Base-by-base conservation (phyloP, 495 filamentous ascomycete genomes). In the Margaritispora aquatica region DNA sequence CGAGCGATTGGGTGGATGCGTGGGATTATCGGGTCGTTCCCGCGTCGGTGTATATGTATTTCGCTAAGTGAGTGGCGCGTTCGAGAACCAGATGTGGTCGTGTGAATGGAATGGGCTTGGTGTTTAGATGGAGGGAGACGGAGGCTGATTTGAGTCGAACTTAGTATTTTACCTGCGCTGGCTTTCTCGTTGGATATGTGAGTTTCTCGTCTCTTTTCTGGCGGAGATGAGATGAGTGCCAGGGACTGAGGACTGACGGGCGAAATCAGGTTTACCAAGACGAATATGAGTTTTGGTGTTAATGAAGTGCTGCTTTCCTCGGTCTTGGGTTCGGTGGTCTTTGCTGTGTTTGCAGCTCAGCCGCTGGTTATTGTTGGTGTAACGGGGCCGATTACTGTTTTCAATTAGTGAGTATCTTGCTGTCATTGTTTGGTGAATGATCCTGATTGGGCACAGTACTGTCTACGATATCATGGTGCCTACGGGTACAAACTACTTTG, bases 101-200 rank as follows among this genome's bases (percentile, higher is more conserved):
- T n/a, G n/a, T n/a, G n/a, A n/a, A n/a, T n/a, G n/a, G n/a, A n/a
- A n/a, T n/a, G n/a, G n/a, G n/a, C n/a, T 55, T 11, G 26, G n/a
- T 3, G 29, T n/a, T 29, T 26, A 36, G n/a, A 3, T 9, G 9
- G 29, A 55, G 31, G 27, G 24, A n/a, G 47, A 41, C 10, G n/a
- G 51, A 52, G 26, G 23, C 8, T 41, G 58, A 36, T 31, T 53
- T 19, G 31, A 47, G 24, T 51, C 46, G 27, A 21, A 26, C 60
- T 13, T 65, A 92, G 88, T 75, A 89, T 92, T 59, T 71, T 94
- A 26, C 89, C 89, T 7, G 89, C 89, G 22, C 69, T 94, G 59
- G 89, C 89, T 41, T 94, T 92, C 74, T 90, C 87, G 2, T 73
- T 93, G 26, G 89, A 94, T 66, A 94, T 94, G 89, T 90, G 79